phyloP scores from a whole-genome alignment of 176 grass and related monocot genomes.

The Aegilops umbellulata region DNA sequence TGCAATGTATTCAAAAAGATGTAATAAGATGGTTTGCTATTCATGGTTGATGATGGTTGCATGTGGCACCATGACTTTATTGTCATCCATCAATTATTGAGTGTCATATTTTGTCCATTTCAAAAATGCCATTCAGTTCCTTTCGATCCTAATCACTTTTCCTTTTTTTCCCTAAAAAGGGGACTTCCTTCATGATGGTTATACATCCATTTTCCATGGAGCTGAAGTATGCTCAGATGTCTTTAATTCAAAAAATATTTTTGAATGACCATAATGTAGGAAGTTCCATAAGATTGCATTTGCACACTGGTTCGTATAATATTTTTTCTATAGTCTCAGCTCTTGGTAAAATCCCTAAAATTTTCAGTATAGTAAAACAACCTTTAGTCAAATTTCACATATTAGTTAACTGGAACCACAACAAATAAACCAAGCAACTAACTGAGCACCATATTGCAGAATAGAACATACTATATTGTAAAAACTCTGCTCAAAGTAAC shows the following conservation, averaged over 20 bases:
- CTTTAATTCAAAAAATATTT: not conserved
- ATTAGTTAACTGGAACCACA: too few relatives aligned
- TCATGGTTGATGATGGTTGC: not conserved
- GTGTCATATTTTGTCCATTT: not conserved
- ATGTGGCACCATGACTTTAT: slow-evolving; percentile 20
- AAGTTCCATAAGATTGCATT: not conserved
- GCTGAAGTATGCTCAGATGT: not conserved
- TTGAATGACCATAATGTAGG: not conserved
- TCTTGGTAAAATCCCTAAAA: not conserved
- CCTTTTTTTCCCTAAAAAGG: not conserved
- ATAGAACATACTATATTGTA: too few relatives aligned
- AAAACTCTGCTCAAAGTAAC: not conserved
- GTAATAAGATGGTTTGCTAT: too few relatives aligned
- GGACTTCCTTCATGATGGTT: not conserved
- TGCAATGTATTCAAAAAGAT: not conserved
- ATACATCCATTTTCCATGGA: not conserved
- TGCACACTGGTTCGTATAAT: not conserved
- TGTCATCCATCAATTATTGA: not conserved
- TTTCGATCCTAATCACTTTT: not conserved
- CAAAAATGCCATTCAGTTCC: not conserved
- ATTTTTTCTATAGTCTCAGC: not conserved
- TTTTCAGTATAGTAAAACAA: not conserved
- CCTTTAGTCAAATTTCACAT: not conserved
- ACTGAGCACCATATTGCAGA: too few relatives aligned
- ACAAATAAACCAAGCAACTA: too few relatives aligned